These are phyloP conservation scores for Calamus simplicifolius DNA, from an alignment of 176 grass and related monocot species.

Conservation along the genomic window DNA sequence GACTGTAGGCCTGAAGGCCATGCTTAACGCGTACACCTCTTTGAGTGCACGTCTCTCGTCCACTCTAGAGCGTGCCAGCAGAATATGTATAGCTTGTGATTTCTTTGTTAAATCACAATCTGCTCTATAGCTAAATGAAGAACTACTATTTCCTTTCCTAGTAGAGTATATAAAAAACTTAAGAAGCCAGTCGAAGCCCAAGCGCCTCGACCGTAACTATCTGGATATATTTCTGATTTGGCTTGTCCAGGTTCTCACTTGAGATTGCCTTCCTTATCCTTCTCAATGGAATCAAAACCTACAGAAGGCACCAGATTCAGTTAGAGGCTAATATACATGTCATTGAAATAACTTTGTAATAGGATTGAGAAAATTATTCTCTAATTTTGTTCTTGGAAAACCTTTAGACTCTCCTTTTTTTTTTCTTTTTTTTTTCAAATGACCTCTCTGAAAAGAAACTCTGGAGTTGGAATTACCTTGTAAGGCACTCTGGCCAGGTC, in stretches of 20 bases:
- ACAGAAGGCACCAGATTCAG: constrained; percentile 7
- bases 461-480: constrained; percentile 42
- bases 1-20: too few species aligned
- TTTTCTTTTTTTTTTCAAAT: too few species aligned
- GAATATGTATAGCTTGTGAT: too few species aligned
- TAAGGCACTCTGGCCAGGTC: constrained; percentile 42
- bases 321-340: constrained; percentile 2
- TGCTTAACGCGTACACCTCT: too few species aligned
- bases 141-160: too few species aligned
- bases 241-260: constrained; percentile 55
- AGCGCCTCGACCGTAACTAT: constrained; percentile 70
- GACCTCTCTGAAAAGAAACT: too few species aligned
- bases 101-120: too few species aligned
- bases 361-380: not conserved
- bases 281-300: constrained; percentile 59
- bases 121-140: too few species aligned
- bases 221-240: constrained; percentile 76
- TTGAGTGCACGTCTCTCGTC: too few species aligned
- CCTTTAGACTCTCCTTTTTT: not conserved
- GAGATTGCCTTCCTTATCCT: constrained; percentile 47
- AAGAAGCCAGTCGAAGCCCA: too few species aligned
- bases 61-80: too few species aligned
- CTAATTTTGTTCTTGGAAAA: constrained; percentile 2
- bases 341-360: too few species aligned
- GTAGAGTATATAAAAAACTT: constrained; percentile 58